These are phyloP conservation scores for Aphanomyces invadans DNA, from an alignment of 352 stramenopile species.

Conservation along the genomic window DNA sequence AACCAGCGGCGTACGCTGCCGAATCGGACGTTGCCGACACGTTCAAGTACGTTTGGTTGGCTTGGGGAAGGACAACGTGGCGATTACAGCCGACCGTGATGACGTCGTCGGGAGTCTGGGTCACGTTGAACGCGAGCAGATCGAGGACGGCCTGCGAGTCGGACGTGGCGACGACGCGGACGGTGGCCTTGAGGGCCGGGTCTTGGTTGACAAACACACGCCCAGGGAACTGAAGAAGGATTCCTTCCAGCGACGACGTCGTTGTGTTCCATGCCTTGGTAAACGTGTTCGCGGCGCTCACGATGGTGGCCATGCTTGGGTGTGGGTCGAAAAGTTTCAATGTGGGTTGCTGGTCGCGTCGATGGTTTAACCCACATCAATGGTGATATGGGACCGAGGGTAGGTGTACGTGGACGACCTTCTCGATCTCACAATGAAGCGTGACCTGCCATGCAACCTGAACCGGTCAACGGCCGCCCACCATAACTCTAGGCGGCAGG, in stretches of 20 bases:
- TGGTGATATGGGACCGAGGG: too few relatives aligned
- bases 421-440: too few relatives aligned
- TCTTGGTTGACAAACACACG: conserved; percentile 1
- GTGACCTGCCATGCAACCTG: too few relatives aligned
- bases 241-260: not conserved
- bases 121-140: not conserved
- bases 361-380: too few relatives aligned
- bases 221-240: not conserved
- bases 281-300: not conserved
- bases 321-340: not conserved
- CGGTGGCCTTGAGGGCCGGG: conserved; percentile 5
- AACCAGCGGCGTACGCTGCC: not conserved
- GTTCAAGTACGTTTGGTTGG: conserved; percentile 21
- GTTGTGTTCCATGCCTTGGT: conserved; percentile 5
- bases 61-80: not conserved
- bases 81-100: not conserved
- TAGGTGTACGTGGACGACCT: too few relatives aligned
- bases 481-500: too few relatives aligned
- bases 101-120: not conserved
- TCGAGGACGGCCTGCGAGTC: conserved; percentile 13
- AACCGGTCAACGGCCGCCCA: too few relatives aligned
- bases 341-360: not conserved
- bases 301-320: not conserved
- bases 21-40: not conserved
- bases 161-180: conserved; percentile 1